phyloP scores from a whole-genome alignment of 176 grass and related monocot species.

The Hsuehochloa calcarea region DNA sequence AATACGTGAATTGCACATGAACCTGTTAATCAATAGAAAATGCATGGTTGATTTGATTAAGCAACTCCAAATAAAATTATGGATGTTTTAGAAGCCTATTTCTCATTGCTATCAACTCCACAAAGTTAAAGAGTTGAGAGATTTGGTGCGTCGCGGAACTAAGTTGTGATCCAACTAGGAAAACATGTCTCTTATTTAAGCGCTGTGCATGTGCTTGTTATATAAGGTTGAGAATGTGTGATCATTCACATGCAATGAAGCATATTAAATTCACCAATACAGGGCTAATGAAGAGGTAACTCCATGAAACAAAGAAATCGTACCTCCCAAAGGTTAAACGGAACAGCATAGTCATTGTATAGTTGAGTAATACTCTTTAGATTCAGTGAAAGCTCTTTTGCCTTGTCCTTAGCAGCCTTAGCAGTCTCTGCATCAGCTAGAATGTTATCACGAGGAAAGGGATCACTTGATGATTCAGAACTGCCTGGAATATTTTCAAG shows the following conservation, averaged over 20 bases:
- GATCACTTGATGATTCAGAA: conserved; percentile 50
- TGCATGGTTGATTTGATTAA: not conserved
- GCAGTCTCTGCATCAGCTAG: conserved; percentile 45
- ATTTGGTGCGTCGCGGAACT: not conserved
- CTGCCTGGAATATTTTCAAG: conserved; percentile 37
- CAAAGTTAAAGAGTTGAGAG: not conserved
- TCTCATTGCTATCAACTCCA: not conserved
- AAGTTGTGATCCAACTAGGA: not conserved
- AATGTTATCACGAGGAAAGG: conserved; percentile 49
- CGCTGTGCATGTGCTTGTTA: not conserved
- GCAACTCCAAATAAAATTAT: not conserved
- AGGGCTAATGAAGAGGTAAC: not conserved
- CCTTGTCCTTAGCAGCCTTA: conserved; percentile 71
- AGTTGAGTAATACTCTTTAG: conserved; percentile 96
- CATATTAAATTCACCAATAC: conserved; percentile 1
- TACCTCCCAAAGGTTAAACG: conserved; percentile 96
- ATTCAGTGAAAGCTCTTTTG: conserved; percentile 75
- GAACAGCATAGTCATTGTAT: conserved; percentile 91
- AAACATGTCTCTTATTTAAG: not conserved
- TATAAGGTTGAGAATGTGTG: not conserved
- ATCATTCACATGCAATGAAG: not conserved
- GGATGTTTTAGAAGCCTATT: not conserved
- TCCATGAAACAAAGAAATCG: conserved; percentile 35
- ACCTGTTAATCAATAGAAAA: not conserved
- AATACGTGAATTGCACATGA: not conserved